phyloP scores from a whole-genome alignment of 176 grass and related monocot genomes.

The Pharus latifolius region DNA sequence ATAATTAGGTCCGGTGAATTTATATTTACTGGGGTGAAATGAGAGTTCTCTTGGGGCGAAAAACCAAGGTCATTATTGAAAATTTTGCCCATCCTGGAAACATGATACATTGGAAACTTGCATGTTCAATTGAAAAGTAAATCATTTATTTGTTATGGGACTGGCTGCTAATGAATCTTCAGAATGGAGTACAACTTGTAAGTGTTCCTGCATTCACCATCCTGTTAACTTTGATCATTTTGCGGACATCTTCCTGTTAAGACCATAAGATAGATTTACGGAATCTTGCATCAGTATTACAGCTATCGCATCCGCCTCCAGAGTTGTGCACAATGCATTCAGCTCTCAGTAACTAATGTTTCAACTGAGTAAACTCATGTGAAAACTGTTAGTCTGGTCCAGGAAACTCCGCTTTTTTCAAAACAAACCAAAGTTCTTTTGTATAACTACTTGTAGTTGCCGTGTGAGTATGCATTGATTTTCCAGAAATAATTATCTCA shows the following conservation, averaged over 20 bases:
- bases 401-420: neutral
- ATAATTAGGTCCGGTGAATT: too few species aligned
- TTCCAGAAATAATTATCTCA: too few species aligned
- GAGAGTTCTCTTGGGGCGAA: too few species aligned
- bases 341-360: neutral
- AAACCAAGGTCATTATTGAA: too few species aligned
- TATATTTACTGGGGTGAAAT: too few species aligned
- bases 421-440: neutral
- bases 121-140: neutral
- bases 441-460: neutral
- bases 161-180: neutral
- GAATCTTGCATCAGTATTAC: neutral
- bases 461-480: too few species aligned
- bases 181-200: neutral
- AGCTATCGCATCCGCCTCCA: neutral
- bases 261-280: neutral
- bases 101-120: neutral
- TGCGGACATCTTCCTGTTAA: neutral
- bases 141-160: neutral
- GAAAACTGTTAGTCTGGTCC: neutral
- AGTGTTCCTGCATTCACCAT: too few species aligned
- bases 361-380: neutral
- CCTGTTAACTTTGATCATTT: too few species aligned
- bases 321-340: neutral
- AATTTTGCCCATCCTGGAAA: too few species aligned